Percentiles rank a stretch among this genome's conserved stretches.
Evolutionary conservation across 352 stramenopile species (phyloP).

Genomic region (Halophytophthora batemanensis): DNA sequence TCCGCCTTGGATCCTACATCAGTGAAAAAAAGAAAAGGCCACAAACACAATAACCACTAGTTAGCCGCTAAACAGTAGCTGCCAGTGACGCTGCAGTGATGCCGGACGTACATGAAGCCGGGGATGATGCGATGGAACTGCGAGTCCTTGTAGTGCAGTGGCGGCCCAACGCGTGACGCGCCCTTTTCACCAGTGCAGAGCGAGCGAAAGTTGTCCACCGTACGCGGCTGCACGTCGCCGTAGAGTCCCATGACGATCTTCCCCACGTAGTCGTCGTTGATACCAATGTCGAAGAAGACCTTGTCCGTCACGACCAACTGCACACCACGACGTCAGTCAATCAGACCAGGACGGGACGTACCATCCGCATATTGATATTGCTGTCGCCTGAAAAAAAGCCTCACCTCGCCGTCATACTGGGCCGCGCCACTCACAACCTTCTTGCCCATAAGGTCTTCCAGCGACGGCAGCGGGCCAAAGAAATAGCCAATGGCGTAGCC

Average conservation of each 20-base stretch:
- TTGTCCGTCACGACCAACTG: constrained; percentile 77
- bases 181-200: constrained; percentile 79
- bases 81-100: too few species aligned
- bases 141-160: constrained; percentile 94
- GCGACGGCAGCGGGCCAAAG: constrained; percentile 58
- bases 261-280: constrained; percentile 90
- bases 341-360: background rate
- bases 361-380: background rate
- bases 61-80: too few species aligned
- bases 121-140: constrained; percentile 97
- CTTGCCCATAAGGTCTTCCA: constrained; percentile 53
- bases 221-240: constrained; percentile 74
- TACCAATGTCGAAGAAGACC: constrained; percentile 96
- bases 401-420: constrained; percentile 48
- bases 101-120: constrained; percentile 85
- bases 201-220: constrained; percentile 74
- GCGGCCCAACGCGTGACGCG: constrained; percentile 85
- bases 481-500: constrained; percentile 71
- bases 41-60: constrained; percentile 12
- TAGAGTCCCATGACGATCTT: constrained; percentile 83
- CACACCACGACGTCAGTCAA: background rate
- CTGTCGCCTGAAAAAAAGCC: background rate
- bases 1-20: constrained; percentile 90
- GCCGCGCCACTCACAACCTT: constrained; percentile 27
- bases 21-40: too few species aligned